Evolutionary conservation across 495 filamentous ascomycete species (phyloP).

Genomic region (Geopyxis carbonaria): DNA sequence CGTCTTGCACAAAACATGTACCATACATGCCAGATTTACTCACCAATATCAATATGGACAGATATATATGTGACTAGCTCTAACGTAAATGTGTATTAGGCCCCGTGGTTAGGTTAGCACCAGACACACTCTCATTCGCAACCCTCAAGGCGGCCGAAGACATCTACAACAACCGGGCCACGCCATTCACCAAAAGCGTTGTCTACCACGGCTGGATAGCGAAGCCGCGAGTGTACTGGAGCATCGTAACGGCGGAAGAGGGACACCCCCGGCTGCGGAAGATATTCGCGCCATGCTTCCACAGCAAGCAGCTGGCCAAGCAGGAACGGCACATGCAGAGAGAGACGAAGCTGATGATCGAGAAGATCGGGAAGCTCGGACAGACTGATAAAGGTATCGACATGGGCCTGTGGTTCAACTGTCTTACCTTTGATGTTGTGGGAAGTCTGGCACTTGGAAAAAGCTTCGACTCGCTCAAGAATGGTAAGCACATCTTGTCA

Average conservation of each 20-base stretch:
- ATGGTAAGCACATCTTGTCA: too few relatives aligned
- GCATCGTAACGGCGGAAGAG: too few relatives aligned
- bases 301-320: slow-evolving; percentile 30
- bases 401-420: slow-evolving; percentile 37
- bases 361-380: slow-evolving; percentile 24
- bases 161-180: too few relatives aligned
- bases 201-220: too few relatives aligned
- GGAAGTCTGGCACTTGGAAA: slow-evolving; percentile 26
- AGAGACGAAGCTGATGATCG: slow-evolving; percentile 32
- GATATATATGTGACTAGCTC: too few relatives aligned
- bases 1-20: too few relatives aligned
- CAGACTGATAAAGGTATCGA: slow-evolving; percentile 27
- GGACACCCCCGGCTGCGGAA: slow-evolving; percentile 27
- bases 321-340: slow-evolving; percentile 31
- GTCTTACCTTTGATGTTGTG: slow-evolving; percentile 38
- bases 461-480: slow-evolving; percentile 10
- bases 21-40: too few relatives aligned
- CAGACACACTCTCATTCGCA: slow-evolving; percentile 35
- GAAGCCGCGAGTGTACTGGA: too few relatives aligned
- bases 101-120: slow-evolving; percentile 32
- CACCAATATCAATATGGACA: too few relatives aligned
- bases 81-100: too few relatives aligned
- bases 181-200: too few relatives aligned
- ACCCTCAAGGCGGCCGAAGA: slow-evolving; percentile 33
- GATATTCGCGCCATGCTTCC: slow-evolving; percentile 33